Conservation (phyloP, 768 basidiomycete genomes). For the Thelephora ganbajun region DNA sequence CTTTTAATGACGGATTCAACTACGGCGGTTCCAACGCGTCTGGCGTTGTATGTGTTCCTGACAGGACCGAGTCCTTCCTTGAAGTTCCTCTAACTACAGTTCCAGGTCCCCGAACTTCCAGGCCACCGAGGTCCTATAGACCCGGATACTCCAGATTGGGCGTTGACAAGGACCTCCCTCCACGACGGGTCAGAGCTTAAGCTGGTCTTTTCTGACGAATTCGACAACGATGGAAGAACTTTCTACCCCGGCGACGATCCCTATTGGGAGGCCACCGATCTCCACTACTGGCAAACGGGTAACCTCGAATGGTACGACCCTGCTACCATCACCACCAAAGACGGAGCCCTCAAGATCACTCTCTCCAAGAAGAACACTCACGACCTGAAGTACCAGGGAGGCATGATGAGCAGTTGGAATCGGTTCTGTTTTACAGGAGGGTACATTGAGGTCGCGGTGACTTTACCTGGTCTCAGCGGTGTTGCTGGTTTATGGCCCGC, state of each 20-base stretch:
- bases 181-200: constrained; percentile 9
- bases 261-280: constrained; percentile 72
- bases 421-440: constrained; percentile 88
- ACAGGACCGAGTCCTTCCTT: no score
- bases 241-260: constrained; percentile 71
- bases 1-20: constrained; percentile 26
- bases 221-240: constrained; percentile 54
- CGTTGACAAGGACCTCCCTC: not conserved
- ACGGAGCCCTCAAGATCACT: constrained; percentile 28
- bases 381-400: constrained; percentile 23
- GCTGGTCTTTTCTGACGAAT: constrained; percentile 80
- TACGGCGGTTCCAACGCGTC: constrained; percentile 30
- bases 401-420: constrained; percentile 49
- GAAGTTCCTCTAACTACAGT: not conserved
- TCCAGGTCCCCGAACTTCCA: constrained; percentile 17
- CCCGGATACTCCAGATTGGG: constrained; percentile 26
- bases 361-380: constrained; percentile 47
- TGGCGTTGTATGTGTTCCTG: constrained; percentile 23
- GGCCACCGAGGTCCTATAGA: constrained; percentile 40
- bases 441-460: constrained; percentile 49
- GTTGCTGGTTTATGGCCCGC: constrained; percentile 34
- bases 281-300: constrained; percentile 64
- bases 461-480: constrained; percentile 54
- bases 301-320: constrained; percentile 81
- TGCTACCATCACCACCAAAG: constrained; percentile 33